Evolutionary conservation across 2,329 filamentous ascomycete genomes (phyloP), one percentile per base, ranked within the genome.

Genomic region (Stagonosporopsis cucurbitacearum): DNA sequence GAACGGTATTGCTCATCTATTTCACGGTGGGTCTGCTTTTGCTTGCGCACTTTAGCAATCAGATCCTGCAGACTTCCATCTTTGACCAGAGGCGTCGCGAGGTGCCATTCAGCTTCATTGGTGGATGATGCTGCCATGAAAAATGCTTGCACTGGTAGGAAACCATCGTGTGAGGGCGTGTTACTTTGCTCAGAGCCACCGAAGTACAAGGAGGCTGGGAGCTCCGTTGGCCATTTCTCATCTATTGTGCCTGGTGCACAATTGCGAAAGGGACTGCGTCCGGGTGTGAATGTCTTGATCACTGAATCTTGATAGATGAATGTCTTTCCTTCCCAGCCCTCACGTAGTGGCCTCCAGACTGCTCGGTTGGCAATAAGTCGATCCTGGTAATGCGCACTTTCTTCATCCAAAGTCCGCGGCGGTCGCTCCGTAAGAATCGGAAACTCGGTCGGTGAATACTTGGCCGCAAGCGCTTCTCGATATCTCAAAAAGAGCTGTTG

Each of bases 1-100:
- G 70, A 66, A 6, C 74, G 71, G 45, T 70, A 72, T 7, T 44
- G 25, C 6, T 41, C 44, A 39, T 77, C 74, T 2, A 75, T 36
- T 1, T 64, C 56, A 12, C 44, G 51, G 40, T 55, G 59, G 1
- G 22, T 41, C 12, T 43, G 33, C 12, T 45, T 17, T n/a, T 6
- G 4, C 22, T 51, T 51, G 4, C 40, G 13, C 22, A 54, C 20
- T 8, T 53, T 51, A 15, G 47, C 49, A 4, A 64, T 47, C 12
- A 69, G 57, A 11, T 26, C 43, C 11, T 55, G 42, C 9, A 67
- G 46, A 28, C 28, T 62, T 1, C 67, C 67, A 15, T 46, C 57
- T 1, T 46, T 41, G 13, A 69, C 22, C n/a, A 64, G 37, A 4
- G 67, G 64, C 2, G 60, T 65, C 0, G 64, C 56, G 9, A 70